Evolutionary conservation across 129 eudicot species (phyloP).

Genomic region (Tagetes erecta): DNA sequence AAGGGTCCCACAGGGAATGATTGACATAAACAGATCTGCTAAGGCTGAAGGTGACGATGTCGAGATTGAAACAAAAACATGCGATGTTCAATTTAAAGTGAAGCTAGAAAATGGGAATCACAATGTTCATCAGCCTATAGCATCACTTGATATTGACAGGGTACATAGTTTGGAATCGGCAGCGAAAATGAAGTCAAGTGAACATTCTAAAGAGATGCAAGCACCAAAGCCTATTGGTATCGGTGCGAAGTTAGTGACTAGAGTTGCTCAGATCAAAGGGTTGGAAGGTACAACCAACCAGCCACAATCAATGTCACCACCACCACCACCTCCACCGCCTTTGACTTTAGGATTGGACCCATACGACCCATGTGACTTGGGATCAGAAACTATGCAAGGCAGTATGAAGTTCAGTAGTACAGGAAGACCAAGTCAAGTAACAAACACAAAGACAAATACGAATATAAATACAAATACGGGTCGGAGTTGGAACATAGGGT

Average conservation of each 20-base stretch:
- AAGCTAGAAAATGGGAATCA: slow-evolving; percentile 24
- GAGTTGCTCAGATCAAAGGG: slow-evolving; percentile 34
- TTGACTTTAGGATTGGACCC: slow-evolving; percentile 40
- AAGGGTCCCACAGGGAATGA: slow-evolving; percentile 30
- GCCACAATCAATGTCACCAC: slow-evolving; percentile 22
- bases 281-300: slow-evolving; percentile 24
- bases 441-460: slow-evolving; percentile 23
- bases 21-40: slow-evolving; percentile 37
- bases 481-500: slow-evolving; percentile 35
- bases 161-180: neutral
- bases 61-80: slow-evolving; percentile 25
- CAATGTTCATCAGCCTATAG: neutral
- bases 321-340: slow-evolving; percentile 25
- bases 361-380: slow-evolving; percentile 34
- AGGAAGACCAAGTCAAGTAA: slow-evolving; percentile 47
- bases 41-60: slow-evolving; percentile 40
- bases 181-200: slow-evolving; percentile 15
- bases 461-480: slow-evolving; percentile 22
- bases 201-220: slow-evolving; percentile 15
- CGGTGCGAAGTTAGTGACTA: slow-evolving; percentile 30
- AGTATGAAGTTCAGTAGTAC: slow-evolving; percentile 27
- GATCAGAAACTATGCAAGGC: slow-evolving; percentile 29
- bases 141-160: neutral
- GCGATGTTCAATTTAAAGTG: slow-evolving; percentile 8
- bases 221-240: slow-evolving; percentile 20